These are phyloP conservation scores for Arctostaphylos glauca DNA, from an alignment of 148 eudicot genomes.

Conservation along the genomic window DNA sequence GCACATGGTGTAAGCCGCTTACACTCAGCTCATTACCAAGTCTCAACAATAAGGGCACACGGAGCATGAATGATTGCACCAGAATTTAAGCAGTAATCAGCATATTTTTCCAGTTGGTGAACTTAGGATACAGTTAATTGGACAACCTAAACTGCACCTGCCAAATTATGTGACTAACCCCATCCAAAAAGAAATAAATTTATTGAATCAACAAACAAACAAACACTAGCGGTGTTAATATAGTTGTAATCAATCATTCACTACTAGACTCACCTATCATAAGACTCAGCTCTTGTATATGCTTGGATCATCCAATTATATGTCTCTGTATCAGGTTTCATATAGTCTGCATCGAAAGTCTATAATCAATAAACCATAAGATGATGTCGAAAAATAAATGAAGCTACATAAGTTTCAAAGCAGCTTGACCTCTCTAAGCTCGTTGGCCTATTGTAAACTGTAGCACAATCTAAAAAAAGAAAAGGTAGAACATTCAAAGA, in stretches of 20 bases:
- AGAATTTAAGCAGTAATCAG: background rate
- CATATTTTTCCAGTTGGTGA: background rate
- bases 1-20: background rate
- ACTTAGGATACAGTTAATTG: background rate
- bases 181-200: too few species aligned
- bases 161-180: background rate
- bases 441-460: background rate
- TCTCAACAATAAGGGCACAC: background rate
- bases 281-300: conserved; percentile 93
- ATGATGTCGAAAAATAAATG: background rate
- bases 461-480: background rate
- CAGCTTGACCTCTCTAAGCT: background rate
- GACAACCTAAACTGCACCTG: background rate
- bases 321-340: conserved; percentile 97
- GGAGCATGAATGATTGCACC: background rate
- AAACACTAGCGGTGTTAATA: background rate
- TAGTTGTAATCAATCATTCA: background rate
- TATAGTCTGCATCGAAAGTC: conserved; percentile 55
- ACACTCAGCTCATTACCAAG: background rate
- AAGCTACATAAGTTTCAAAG: background rate
- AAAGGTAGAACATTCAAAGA: background rate
- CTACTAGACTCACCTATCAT: conserved; percentile 60
- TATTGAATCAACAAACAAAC: background rate
- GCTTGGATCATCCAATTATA: conserved; percentile 99
- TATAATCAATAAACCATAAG: conserved; percentile 24